These are phyloP conservation scores for Climacium dendroides DNA, from an alignment of 225 moss, liverwort and hornwort genomes.

Conservation along the genomic window DNA sequence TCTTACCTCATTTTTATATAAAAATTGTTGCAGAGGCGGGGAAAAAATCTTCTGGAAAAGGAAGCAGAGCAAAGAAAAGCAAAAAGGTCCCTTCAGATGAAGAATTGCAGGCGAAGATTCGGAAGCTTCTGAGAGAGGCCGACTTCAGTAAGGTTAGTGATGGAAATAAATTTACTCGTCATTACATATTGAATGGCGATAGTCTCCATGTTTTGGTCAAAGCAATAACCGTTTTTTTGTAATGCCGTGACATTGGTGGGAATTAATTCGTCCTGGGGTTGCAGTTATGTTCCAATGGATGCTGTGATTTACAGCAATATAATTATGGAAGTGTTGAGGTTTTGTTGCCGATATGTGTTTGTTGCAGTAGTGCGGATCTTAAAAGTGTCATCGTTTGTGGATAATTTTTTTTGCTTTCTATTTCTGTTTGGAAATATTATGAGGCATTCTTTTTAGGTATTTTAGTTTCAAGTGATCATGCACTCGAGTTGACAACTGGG, in stretches of 20 bases:
- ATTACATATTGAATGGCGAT: background rate
- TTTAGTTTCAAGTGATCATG: background rate
- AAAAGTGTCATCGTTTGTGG: background rate
- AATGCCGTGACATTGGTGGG: background rate
- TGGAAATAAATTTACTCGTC: background rate
- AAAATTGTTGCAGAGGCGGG: constrained; percentile 4
- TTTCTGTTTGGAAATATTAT: background rate
- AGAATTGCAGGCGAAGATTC: constrained; percentile 52
- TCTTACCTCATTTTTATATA: background rate
- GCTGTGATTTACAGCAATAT: background rate
- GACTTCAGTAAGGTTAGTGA: constrained; percentile 72
- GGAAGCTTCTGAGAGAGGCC: constrained; percentile 56
- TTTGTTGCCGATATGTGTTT: background rate
- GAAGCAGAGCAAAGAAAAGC: constrained; percentile 28
- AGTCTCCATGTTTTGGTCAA: background rate
- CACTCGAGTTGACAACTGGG: background rate
- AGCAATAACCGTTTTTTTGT: background rate
- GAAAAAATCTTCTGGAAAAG: constrained; percentile 6
- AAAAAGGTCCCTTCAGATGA: constrained; percentile 38
- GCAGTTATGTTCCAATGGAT: background rate
- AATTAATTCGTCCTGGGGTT: background rate
- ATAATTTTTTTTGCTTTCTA: background rate
- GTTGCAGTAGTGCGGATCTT: background rate
- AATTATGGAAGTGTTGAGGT: background rate
- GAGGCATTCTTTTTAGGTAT: background rate